Conservation (phyloP, 140 eudicot genomes). For the Anethum foeniculum region DNA sequence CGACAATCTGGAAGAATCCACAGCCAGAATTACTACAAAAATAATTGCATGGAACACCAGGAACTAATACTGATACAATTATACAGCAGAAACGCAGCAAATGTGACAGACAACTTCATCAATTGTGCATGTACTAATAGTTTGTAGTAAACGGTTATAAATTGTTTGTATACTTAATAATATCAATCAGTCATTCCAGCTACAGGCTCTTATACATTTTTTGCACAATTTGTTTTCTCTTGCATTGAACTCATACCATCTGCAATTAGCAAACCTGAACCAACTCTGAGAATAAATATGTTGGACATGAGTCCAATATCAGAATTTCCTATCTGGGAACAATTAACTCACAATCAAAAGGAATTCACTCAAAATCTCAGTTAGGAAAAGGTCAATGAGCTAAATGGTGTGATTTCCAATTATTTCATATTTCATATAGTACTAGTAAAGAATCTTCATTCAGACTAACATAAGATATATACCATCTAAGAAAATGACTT, state of each 20-base stretch:
- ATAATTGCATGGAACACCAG: constrained; percentile 6
- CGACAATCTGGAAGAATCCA: constrained; percentile 46
- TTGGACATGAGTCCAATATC: neutral
- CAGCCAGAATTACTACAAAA: constrained; percentile 9
- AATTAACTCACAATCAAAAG: neutral
- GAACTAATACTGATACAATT: neutral
- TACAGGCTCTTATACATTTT: neutral
- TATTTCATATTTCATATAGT: neutral
- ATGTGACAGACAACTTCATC: neutral
- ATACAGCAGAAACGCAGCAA: neutral
- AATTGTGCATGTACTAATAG: neutral
- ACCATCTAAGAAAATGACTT: neutral
- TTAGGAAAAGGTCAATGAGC: neutral
- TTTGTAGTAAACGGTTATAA: neutral
- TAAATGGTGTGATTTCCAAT: neutral
- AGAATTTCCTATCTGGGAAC: neutral
- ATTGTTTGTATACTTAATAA: neutral
- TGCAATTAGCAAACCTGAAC: neutral
- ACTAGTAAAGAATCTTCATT: neutral
- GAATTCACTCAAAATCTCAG: neutral
- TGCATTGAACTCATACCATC: neutral
- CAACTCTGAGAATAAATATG: neutral
- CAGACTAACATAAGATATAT: neutral
- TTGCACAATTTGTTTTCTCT: neutral
- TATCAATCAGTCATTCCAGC: neutral